Percentiles rank a stretch among this genome's conserved stretches.
phyloP scores from a whole-genome alignment of 768 basidiomycete species.

The Cyclocybe cylindracea region DNA sequence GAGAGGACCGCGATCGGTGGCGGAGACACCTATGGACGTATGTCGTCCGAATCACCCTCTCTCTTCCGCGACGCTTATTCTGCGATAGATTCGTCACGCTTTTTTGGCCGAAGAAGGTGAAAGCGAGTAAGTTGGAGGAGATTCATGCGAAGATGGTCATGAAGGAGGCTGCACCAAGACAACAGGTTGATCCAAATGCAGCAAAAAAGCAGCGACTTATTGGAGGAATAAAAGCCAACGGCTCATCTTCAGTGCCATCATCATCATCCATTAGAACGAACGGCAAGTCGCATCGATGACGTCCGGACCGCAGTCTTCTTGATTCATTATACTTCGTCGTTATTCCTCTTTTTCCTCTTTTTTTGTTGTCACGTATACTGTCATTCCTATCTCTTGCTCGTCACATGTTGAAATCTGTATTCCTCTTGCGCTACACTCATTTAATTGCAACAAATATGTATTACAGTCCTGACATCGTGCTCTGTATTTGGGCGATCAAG shows the following conservation, averaged over 20 bases:
- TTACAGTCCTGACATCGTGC: constrained; percentile 13
- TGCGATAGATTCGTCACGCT: constrained; percentile 80
- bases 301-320: constrained; percentile 14
- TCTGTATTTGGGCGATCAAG: constrained; percentile 4
- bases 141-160: constrained; percentile 96
- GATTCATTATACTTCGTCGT: constrained; percentile 10
- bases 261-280: constrained; percentile 52
- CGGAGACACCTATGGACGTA: constrained; percentile 96
- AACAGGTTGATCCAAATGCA: constrained; percentile 48
- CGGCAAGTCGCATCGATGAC: constrained; percentile 63
- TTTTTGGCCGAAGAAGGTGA: constrained; percentile 98
- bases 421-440: constrained; percentile 13
- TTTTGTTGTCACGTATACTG: constrained; percentile 25
- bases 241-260: constrained; percentile 44
- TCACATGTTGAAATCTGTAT: constrained; percentile 21
- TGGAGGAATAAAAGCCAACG: constrained; percentile 53
- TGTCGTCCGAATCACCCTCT: constrained; percentile 33
- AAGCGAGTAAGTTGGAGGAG: constrained; percentile 89
- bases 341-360: constrained; percentile 12
- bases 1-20: constrained; percentile 87
- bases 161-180: constrained; percentile 73
- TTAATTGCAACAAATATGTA: constrained; percentile 22
- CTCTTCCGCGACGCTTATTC: not conserved
- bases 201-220: constrained; percentile 63
- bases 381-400: no score